Evolutionary conservation across 768 basidiomycete species (phyloP), one percentile per base, ranked within the genome.

Genomic region (Psilocybe tampanensis): DNA sequence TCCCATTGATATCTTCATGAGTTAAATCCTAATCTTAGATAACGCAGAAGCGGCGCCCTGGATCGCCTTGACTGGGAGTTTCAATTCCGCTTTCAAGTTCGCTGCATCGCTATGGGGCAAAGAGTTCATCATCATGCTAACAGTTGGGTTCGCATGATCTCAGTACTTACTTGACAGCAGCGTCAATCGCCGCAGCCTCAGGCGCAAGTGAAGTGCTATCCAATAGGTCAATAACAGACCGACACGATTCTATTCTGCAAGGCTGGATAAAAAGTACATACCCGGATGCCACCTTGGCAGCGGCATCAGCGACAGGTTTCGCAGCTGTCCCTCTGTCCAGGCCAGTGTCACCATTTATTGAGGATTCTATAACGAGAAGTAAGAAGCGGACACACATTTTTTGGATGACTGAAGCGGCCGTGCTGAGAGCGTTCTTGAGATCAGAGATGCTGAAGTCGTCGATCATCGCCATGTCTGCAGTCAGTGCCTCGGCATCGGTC

Each of bases 381-480:
- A n/a, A n/a, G n/a, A n/a, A n/a, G n/a, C n/a, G n/a, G n/a, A n/a
- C n/a, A n/a, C n/a, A 48, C 47, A 33, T 29, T 48, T 48, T 8
- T 13, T 32, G 9, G 29, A 48, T 29, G 2, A 13, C 29, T 2
- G 47, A 48, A 1, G 26, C 29, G 13, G 22, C 47, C 15, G 12
- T 48, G 8, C 18, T 32, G n/a, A 29, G 26, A 13, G n/a, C 29
- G 5, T 13, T n/a, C 18, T 48, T 33, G 17, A 33, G 17, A 18
- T 48, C 47, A 15, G 47, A 48, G 47, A 48, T 48, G 47, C 47
- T 48, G 26, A 48, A 33, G 22, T 48, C 47, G 9, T 48, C 47
- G 8, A 17, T 29, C 47, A 48, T 15, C 26, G 29, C 47, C 29
- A 33, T n/a, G 18, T 1, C 19, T 18, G 24, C 24, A 13, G n/a